Conservation (phyloP, 768 basidiomycete species). For the Mycena kentingensis region DNA sequence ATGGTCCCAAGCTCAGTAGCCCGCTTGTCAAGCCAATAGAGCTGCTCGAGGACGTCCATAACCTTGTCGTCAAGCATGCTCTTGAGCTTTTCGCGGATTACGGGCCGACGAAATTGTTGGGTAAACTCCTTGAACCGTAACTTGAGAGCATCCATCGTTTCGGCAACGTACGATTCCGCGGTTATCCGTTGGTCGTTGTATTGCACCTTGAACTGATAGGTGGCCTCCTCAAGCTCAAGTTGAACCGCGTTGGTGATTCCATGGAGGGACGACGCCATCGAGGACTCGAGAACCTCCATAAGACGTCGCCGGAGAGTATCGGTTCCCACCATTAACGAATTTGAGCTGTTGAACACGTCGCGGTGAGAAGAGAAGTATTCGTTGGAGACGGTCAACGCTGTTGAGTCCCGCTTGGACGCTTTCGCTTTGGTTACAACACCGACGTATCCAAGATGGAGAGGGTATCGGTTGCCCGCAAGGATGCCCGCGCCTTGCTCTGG, state of each 20-base stretch:
- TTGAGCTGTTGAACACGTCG: constrained; percentile 61
- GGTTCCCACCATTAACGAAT: constrained; percentile 86
- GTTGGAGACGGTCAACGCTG: constrained; percentile 50
- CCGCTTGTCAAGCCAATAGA: constrained; percentile 95
- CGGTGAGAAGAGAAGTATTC: constrained; percentile 68
- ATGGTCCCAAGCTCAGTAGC: constrained; percentile 72
- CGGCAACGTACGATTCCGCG: constrained; percentile 96
- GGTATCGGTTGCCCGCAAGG: constrained; percentile 88
- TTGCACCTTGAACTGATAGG: constrained; percentile 99
- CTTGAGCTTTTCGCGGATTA: constrained; percentile 87
- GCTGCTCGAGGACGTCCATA: constrained; percentile 94
- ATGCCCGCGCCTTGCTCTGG: constrained; percentile 82
- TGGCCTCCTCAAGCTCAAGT: constrained; percentile 93
- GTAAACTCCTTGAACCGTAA: constrained; percentile 85
- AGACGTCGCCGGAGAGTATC: constrained; percentile 85
- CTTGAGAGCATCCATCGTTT: constrained; percentile 93
- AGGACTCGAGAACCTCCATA: constrained; percentile 97
- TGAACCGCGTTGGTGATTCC: constrained; percentile 97
- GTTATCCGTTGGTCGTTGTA: constrained; percentile 95
- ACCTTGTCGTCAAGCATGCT: constrained; percentile 93
- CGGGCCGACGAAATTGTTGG: constrained; percentile 82
- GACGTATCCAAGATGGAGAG: constrained; percentile 96
- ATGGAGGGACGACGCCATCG: constrained; percentile 95
- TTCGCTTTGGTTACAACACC: constrained; percentile 91
- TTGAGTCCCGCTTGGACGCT: constrained; percentile 50